phyloP scores from a whole-genome alignment of 768 basidiomycete genomes.

The Omphalotus guepiniiformis region DNA sequence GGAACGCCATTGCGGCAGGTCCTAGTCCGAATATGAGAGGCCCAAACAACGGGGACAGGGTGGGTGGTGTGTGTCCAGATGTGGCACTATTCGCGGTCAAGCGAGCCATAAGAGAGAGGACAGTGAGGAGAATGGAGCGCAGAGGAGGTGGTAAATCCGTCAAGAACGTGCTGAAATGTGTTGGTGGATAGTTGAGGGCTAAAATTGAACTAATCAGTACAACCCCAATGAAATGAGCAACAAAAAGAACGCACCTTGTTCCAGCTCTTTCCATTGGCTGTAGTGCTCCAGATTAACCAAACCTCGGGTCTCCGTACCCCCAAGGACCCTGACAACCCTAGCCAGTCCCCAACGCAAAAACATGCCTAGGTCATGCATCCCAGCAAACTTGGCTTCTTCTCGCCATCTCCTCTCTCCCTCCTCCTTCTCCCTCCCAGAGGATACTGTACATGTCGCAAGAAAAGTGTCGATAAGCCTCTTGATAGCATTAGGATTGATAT shows the following conservation, averaged over 20 bases:
- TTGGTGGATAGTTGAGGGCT: slow-evolving; percentile 65
- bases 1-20: slow-evolving; percentile 27
- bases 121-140: slow-evolving; percentile 57
- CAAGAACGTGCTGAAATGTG: slow-evolving; percentile 71
- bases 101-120: slow-evolving; percentile 78
- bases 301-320: slow-evolving; percentile 74
- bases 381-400: slow-evolving; percentile 81
- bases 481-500: slow-evolving; percentile 71
- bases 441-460: slow-evolving; percentile 52
- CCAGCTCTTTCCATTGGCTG: slow-evolving; percentile 72
- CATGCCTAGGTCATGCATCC: slow-evolving; percentile 87
- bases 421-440: slow-evolving; percentile 25
- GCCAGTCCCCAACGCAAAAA: slow-evolving; percentile 90
- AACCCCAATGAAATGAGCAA: slow-evolving; percentile 11
- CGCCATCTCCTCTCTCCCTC: slow-evolving; percentile 58
- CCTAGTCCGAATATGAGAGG: slow-evolving; percentile 82
- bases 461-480: slow-evolving; percentile 78
- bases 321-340: slow-evolving; percentile 66
- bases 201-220: slow-evolving; percentile 10
- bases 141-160: slow-evolving; percentile 46
- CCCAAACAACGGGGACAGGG: slow-evolving; percentile 85
- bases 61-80: slow-evolving; percentile 88
- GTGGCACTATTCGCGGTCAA: slow-evolving; percentile 79
- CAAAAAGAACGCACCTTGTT: slow-evolving; percentile 61
- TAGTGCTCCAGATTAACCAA: slow-evolving; percentile 85